A percentile compares a stretch with the other conserved stretches of the same genome.
Evolutionary conservation across 2,329 filamentous ascomycete species (phyloP).

Genomic region (Diaporthe aspalathi): DNA sequence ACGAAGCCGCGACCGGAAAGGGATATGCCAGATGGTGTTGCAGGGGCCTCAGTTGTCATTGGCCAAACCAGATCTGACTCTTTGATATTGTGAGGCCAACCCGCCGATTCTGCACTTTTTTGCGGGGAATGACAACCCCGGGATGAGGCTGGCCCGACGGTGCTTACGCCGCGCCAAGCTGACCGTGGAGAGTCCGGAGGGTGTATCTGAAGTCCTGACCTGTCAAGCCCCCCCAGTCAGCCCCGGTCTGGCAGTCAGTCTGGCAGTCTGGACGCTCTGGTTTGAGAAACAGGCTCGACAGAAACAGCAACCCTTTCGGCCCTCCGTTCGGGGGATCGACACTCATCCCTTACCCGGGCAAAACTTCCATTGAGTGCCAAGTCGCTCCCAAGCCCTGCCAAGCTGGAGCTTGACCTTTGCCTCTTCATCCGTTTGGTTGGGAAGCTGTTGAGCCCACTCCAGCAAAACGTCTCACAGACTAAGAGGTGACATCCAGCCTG

Average conservation of each 20-base stretch:
- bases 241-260: too few relatives aligned
- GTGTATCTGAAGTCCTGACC: slow-evolving; percentile 1
- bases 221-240: too few relatives aligned
- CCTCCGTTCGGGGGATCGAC: slow-evolving; percentile 31
- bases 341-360: slow-evolving; percentile 19
- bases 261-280: not conserved
- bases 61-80: slow-evolving; percentile 12
- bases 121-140: not conserved
- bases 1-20: not conserved
- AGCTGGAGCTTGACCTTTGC: slow-evolving; percentile 15
- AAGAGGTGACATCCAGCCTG: slow-evolving; percentile 36
- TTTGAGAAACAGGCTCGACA: slow-evolving; percentile 15
- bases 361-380: slow-evolving; percentile 28
- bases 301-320: slow-evolving; percentile 20
- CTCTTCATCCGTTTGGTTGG: slow-evolving; percentile 21
- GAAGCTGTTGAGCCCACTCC: slow-evolving; percentile 25
- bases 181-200: not conserved
- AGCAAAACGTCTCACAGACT: slow-evolving; percentile 25
- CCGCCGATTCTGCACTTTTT: not conserved
- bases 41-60: slow-evolving; percentile 1
- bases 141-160: slow-evolving; percentile 1
- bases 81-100: slow-evolving; percentile 1
- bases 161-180: slow-evolving; percentile 11
- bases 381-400: slow-evolving; percentile 33
- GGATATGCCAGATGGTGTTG: slow-evolving; percentile 20